Base-by-base conservation (phyloP, 1,284 basidiomycete genomes). In the Cryptococcus sp. region DNA sequence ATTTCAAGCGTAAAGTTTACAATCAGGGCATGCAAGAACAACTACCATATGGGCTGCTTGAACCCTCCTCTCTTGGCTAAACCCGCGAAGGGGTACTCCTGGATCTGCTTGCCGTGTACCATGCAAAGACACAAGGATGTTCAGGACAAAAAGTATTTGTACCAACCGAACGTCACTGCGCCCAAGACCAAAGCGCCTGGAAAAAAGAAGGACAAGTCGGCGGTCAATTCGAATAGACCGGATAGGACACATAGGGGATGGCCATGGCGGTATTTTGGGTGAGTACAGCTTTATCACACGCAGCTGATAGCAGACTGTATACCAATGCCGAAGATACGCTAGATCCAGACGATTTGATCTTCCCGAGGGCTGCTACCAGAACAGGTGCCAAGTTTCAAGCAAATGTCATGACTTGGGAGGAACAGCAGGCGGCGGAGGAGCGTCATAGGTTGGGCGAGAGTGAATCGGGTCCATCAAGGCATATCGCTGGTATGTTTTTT, bases 201-300 rank as follows among this genome's bases (percentile, higher is more conserved):
- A 32, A 69, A 83, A 63, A 85, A 87, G 67, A 87, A 89, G 72
- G 86, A 82, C 54, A 78, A 85, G 54, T 82, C 48, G 3, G 60
- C 53, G 4, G 54, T 63, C 31, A 41, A 21, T 21, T 19, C 39
- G 59, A 84, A 86, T 71, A 82, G 89, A 76, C 93, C 86, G 72
- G 89, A 91, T 67, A 85, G 89, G 80, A 69, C 58, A 23, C 73
- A 71, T 56, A 60, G 71, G 42, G 74, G 74, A n/a, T 97, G 92
- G 92, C 91, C 91, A 1, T 96, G 92, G 76, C 81, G 92, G 53
- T 97, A 97, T 76, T 97, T 97, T 76, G 92, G 92, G 90, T 91
- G 68, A 74, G 86, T 73, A 11, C 13, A 23, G 39, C 54, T 45
- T 18, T 13, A 32, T 49, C 60, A 50, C 53, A 52, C 43, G 50